Evolutionary conservation across 2,329 filamentous ascomycete genomes (phyloP), one percentile per base, ranked within the genome.

Genomic region (Hypoxylon sp.): DNA sequence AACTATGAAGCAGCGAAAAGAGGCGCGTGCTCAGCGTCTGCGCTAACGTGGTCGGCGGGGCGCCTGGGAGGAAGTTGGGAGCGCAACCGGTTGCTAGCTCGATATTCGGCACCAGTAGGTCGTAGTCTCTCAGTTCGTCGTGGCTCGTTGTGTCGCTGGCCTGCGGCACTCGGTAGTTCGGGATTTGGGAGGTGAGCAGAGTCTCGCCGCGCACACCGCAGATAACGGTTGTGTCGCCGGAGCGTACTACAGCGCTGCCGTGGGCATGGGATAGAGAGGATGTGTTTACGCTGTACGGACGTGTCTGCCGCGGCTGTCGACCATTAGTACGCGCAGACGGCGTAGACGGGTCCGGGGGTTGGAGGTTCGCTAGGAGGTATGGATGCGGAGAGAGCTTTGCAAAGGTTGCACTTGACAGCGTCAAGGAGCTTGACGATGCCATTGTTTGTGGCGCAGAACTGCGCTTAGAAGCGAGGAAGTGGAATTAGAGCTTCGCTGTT

Each of bases 171-270:
- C 91, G 83, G 80, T 86, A 91, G 74, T 88, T 90, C 52, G 91
- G 90, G 66, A 97, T 93, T 77, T 93, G 90, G 54, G 87, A 86
- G 2, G 92, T 90, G 52, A 90, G 85, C 26, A 99, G 84, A 5
- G 97, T 90, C 81, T 99, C 96, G 58, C 87, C 94, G 48, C 95
- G 90, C 19, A 99, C 90, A 63, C 95, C 96, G 78, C 94, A 98
- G 39, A 99, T 94, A n/a, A 94, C 93, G 0, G 94, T 94, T 0
- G 95, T 98, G 79, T 97, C 93, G 51, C 96, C 96, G 57, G 92
- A 85, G 37, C 96, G 89, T 54, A 98, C 92, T 0, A 98, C 91
- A 0, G 95, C 92, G 75, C 93, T 97, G 57, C 96, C 96, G 78
- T 97, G 91, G 62, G 94, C 92, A 79, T 99, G 94, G 0, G 94